These are phyloP conservation scores for Neurospora terricola DNA, from an alignment of 495 filamentous ascomycete species.

Conservation along the genomic window DNA sequence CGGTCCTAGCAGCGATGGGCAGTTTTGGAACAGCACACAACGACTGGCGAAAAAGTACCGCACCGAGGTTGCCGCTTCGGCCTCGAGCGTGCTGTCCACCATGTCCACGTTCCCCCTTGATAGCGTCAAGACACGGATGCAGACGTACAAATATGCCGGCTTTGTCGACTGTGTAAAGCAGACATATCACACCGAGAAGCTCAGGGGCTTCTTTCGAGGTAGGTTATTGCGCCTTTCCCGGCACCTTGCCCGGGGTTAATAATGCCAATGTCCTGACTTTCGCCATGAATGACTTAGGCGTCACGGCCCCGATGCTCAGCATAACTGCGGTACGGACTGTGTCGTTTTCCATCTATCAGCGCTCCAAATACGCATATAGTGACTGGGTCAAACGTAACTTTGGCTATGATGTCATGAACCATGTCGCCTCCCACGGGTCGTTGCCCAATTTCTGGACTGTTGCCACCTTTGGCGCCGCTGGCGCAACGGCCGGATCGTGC, in stretches of 20 bases:
- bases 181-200: constrained; percentile 62
- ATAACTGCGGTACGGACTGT: constrained; percentile 84
- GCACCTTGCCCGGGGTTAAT: not conserved
- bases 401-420: constrained; percentile 58
- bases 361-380: constrained; percentile 67
- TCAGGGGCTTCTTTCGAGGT: constrained; percentile 73
- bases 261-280: not conserved
- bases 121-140: constrained; percentile 80
- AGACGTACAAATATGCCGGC: constrained; percentile 65
- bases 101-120: constrained; percentile 69
- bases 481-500: constrained; percentile 66
- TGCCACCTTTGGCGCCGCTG: constrained; percentile 66
- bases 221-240: constrained; percentile 12
- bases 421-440: constrained; percentile 60
- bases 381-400: constrained; percentile 52
- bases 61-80: constrained; percentile 67
- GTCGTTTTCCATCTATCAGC: constrained; percentile 89
- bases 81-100: constrained; percentile 64
- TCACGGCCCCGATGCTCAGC: constrained; percentile 70
- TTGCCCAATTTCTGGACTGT: constrained; percentile 60
- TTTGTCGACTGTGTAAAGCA: constrained; percentile 59
- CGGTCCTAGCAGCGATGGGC: constrained; percentile 1
- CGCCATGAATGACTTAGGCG: constrained; percentile 38
- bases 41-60: constrained; percentile 63
- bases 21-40: constrained; percentile 34